Evolutionary conservation across 2,329 filamentous ascomycete genomes (phyloP).

Genomic region (Alternaria alternata): DNA sequence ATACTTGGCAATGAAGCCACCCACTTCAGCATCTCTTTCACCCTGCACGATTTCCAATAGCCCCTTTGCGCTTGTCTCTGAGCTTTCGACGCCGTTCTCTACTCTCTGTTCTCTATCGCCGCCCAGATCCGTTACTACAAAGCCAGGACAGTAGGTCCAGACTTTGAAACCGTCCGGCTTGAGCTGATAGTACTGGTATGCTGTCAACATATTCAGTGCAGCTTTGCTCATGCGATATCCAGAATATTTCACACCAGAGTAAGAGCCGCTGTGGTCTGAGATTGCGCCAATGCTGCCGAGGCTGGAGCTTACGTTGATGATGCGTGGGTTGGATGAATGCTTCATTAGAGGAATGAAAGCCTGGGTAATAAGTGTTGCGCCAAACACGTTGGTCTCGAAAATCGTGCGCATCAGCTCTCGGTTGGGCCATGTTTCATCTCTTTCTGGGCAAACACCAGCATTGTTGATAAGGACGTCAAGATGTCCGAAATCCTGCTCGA

Average conservation of each 20-base stretch:
- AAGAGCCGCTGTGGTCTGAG: slow-evolving; percentile 16
- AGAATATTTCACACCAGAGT: slow-evolving; percentile 13
- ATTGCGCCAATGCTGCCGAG: slow-evolving; percentile 44
- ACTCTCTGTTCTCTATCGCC: slow-evolving; percentile 29
- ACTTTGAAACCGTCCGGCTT: slow-evolving; percentile 36
- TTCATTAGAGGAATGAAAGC: slow-evolving; percentile 46
- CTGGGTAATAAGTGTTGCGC: slow-evolving; percentile 44
- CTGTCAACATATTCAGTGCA: slow-evolving; percentile 49
- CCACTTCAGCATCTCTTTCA: slow-evolving; percentile 39
- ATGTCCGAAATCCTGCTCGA: slow-evolving; percentile 37
- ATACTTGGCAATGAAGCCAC: slow-evolving; percentile 33
- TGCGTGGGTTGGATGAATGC: slow-evolving; percentile 35
- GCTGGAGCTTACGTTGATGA: slow-evolving; percentile 49
- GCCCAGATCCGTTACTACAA: slow-evolving; percentile 38
- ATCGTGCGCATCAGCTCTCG: slow-evolving; percentile 30
- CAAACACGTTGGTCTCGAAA: slow-evolving; percentile 51
- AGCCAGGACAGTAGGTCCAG: slow-evolving; percentile 45
- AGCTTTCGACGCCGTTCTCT: slow-evolving; percentile 29
- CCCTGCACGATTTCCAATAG: slow-evolving; percentile 44
- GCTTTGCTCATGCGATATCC: slow-evolving; percentile 49
- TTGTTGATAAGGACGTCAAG: slow-evolving; percentile 90
- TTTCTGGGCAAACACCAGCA: slow-evolving; percentile 65
- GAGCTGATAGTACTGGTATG: slow-evolving; percentile 51
- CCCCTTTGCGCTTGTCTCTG: slow-evolving; percentile 44
- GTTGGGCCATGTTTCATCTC: slow-evolving; percentile 13